Conservation (phyloP, 1,284 basidiomycete genomes). For the Peniophora sp. region DNA sequence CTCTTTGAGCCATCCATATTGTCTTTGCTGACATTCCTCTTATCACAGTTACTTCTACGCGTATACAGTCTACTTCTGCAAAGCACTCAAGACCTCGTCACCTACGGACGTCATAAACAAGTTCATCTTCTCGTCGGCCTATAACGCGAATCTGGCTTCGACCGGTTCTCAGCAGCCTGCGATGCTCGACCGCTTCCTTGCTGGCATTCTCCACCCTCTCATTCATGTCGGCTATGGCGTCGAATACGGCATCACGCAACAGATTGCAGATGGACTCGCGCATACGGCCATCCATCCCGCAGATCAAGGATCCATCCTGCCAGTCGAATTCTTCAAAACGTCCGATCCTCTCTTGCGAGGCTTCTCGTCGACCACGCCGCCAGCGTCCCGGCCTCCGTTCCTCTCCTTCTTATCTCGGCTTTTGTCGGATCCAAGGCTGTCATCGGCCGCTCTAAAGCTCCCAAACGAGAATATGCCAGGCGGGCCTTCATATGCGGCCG, state of each 20-base stretch:
- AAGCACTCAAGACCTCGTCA: neutral
- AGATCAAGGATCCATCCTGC: slow-evolving; percentile 17
- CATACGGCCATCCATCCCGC: slow-evolving; percentile 23
- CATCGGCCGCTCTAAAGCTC: neutral
- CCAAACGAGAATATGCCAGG: neutral
- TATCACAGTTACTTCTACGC: slow-evolving; percentile 7
- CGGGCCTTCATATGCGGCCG: too few relatives aligned
- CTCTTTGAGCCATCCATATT: too few relatives aligned
- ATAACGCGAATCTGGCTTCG: slow-evolving; percentile 14
- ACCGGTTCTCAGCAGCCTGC: slow-evolving; percentile 7
- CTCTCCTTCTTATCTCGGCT: slow-evolving; percentile 26
- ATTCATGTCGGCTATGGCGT: slow-evolving; percentile 18
- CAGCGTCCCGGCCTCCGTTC: slow-evolving; percentile 16
- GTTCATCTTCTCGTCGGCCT: slow-evolving; percentile 19
- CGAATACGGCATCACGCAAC: slow-evolving; percentile 17
- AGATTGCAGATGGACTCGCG: slow-evolving; percentile 26
- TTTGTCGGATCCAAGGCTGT: neutral
- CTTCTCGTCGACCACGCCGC: neutral
- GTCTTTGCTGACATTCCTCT: neutral
- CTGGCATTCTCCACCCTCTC: slow-evolving; percentile 16
- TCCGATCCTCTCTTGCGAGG: neutral
- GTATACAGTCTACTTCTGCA: neutral
- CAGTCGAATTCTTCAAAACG: slow-evolving; percentile 18
- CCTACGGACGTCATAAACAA: slow-evolving; percentile 16
- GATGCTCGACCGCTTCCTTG: slow-evolving; percentile 18